Base-by-base conservation (phyloP, 805 yeast genomes). In the Ogataea pini region DNA sequence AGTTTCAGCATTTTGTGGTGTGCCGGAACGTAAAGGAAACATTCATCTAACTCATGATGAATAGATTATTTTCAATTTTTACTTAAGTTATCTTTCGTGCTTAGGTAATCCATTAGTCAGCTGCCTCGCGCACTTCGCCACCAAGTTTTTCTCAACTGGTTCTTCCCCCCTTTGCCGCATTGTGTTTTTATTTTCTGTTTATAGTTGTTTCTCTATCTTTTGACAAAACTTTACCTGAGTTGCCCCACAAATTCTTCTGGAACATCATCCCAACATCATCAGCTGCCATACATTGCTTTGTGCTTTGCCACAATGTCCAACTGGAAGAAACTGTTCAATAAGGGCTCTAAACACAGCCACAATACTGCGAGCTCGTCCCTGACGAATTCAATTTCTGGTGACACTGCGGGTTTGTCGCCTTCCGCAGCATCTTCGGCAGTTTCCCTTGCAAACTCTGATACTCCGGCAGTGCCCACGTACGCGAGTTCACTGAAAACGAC, bases 291-390 rank as follows among this genome's bases (percentile, higher is more conserved):
- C 34, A 31, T 12, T 31, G 34, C 17, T 31, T 8, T 31, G 34
- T n/a, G 34, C 34, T 4, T 13, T 8, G 17, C 34, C 18, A 34
- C 37, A 17, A 64, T 64, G 69, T 64, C 69, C 1, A 64, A 58
- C 25, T 64, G 69, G 69, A 64, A 59, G 47, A 64, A 64, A 38
- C 49, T 63, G 20, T 64, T 64, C 50, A 63, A 60, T 33, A 55
- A 59, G 43, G 55, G 54, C 19, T 44, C 46, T 42, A 54, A 57
- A 48, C 29, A 43, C 22, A 46, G 47, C 36, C 46, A 49, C 19
- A 37, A 49, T 9, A 46, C 51, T 19, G 29, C 51, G 20, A 44
- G 36, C 19, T 56, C 62, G 24, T 50, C 58, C 5, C 37, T 49
- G 36, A 33, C 48, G 13, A 41, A 56, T 1, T 25, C 58, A 0